Conservation (phyloP, 495 filamentous ascomycete species). For the Xanthoparmelia taractica region DNA sequence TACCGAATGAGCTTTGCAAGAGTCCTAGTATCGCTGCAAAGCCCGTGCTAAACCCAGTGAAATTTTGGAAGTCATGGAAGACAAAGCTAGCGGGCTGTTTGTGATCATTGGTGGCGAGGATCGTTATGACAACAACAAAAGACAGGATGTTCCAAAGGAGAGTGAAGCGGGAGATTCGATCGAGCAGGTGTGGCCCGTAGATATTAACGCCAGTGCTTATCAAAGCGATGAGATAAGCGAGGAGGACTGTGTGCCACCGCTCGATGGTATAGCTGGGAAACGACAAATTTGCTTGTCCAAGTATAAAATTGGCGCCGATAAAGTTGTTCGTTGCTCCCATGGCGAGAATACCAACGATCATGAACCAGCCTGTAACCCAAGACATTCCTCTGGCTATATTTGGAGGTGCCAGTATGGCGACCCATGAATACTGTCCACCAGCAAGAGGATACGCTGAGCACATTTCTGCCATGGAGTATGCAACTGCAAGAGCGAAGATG, state of each 20-base stretch:
- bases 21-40: constrained; percentile 50
- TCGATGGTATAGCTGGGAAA: constrained; percentile 47
- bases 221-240: constrained; percentile 43
- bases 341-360: constrained; percentile 45
- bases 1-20: constrained; percentile 50
- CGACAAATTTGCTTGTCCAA: constrained; percentile 48
- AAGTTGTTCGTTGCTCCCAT: constrained; percentile 55
- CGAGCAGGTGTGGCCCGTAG: constrained; percentile 43
- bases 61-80: constrained; percentile 50
- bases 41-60: constrained; percentile 43
- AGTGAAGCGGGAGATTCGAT: constrained; percentile 45
- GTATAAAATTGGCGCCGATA: constrained; percentile 47
- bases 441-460: constrained; percentile 18
- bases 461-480: constrained; percentile 52
- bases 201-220: constrained; percentile 42
- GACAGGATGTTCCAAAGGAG: constrained; percentile 49
- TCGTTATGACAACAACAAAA: constrained; percentile 45
- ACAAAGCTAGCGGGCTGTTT: constrained; percentile 51
- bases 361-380: constrained; percentile 48
- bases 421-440: constrained; percentile 47
- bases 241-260: constrained; percentile 50
- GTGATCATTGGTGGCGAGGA: constrained; percentile 48
- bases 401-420: constrained; percentile 48
- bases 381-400: constrained; percentile 41
- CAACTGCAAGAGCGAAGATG: constrained; percentile 44